phyloP scores from a whole-genome alignment of 2,329 filamentous ascomycete genomes.

The Cladobotryum mycophilum region DNA sequence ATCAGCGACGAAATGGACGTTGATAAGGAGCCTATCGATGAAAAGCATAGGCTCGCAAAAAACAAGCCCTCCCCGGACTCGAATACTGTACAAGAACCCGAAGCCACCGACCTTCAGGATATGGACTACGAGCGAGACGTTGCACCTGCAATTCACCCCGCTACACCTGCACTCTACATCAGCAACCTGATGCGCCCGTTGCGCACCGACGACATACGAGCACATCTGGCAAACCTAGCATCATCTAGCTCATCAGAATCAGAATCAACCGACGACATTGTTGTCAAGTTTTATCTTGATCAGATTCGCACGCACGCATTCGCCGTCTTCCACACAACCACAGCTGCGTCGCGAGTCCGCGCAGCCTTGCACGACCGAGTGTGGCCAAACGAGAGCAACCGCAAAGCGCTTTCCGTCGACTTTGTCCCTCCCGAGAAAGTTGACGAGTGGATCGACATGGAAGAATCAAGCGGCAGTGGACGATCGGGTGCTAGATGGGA shows the following conservation, averaged over 20 bases:
- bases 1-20: not conserved
- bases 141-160: slow-evolving; percentile 59
- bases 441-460: slow-evolving; percentile 64
- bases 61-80: not conserved
- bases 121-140: slow-evolving; percentile 32
- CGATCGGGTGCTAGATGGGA: slow-evolving; percentile 56
- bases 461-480: slow-evolving; percentile 46
- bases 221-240: slow-evolving; percentile 65
- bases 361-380: slow-evolving; percentile 67
- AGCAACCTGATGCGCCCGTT: slow-evolving; percentile 85
- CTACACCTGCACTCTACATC: slow-evolving; percentile 78
- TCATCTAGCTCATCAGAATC: slow-evolving; percentile 35
- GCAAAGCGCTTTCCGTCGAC: slow-evolving; percentile 82
- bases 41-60: not conserved
- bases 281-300: slow-evolving; percentile 73
- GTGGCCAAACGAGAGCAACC: slow-evolving; percentile 81
- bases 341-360: slow-evolving; percentile 71
- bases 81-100: not conserved
- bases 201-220: slow-evolving; percentile 58
- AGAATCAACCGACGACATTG: slow-evolving; percentile 43
- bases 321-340: slow-evolving; percentile 60
- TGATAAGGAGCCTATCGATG: not conserved
- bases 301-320: slow-evolving; percentile 84
- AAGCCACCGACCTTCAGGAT: slow-evolving; percentile 13
- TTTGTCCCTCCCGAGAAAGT: slow-evolving; percentile 76